Evolutionary conservation across 2,329 filamentous ascomycete genomes (phyloP), one percentile per base, ranked within the genome.

Genomic region (Drechslerella dactyloides): DNA sequence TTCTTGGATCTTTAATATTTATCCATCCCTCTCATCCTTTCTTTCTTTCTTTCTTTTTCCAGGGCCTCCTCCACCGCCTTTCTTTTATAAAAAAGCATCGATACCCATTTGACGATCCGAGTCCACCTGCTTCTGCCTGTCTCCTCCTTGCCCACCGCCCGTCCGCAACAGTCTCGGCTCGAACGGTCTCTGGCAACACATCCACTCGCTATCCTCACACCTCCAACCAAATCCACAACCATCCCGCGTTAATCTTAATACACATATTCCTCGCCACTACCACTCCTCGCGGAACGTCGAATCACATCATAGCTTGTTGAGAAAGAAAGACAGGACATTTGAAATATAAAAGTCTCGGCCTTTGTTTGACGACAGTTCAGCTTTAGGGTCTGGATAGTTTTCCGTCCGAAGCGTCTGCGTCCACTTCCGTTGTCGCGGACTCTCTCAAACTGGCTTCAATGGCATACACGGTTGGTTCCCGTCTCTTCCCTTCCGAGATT

Each of bases 391-490:
- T 60, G 59, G 59, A 70, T 64, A 64, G 54, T 55, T 58, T 70
- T 59, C 66, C 66, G 59, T 70, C 66, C 59, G 59, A 59, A 70
- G 59, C 66, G 59, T 70, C 51, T 51, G 46, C 46, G 19, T 27
- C 46, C 46, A 51, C 23, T 3, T 51, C 37, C 17, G 46, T 51
- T 51, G 19, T 23, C 17, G 46, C 46, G 46, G 46, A 51, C 17
- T 51, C 46, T 13, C 11, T 51, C 46, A 51, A 51, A 51, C 46
- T 51, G 46, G 46, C 46, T 59, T 70, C 66, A 70, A 70, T 70
- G 66, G 66, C 66, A 27, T 70, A 64, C 50, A 70, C 59, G 66
- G 66, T 70, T 64, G 46, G 66, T 70, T 70, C 59, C 60, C 66
- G 53, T 51, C 58, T 44, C 58, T 58, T 57, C 58, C 55, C 57